Percentiles rank a stretch among this genome's conserved stretches.
phyloP scores from a whole-genome alignment of 164 flowering plant genomes.

The Annona squamosa region DNA sequence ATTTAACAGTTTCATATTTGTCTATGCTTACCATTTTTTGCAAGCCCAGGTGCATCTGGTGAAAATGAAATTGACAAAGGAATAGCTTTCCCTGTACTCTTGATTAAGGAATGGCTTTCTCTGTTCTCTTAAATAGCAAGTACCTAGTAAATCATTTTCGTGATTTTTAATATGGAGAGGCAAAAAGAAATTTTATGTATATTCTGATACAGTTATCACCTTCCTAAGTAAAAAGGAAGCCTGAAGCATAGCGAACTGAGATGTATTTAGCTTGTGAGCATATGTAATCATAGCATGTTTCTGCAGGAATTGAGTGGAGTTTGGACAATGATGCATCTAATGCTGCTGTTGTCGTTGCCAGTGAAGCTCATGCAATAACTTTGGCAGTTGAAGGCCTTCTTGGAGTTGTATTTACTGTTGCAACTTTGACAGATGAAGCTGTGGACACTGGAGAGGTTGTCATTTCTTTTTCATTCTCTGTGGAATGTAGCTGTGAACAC shows the following conservation, averaged over 20 bases:
- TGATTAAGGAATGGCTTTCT: too few species aligned
- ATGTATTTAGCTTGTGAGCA: not conserved
- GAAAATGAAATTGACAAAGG: too few species aligned
- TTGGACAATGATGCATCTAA: conserved; percentile 97
- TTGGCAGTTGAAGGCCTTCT: conserved; percentile 93
- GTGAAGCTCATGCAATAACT: conserved; percentile 99
- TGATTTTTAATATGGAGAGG: too few species aligned
- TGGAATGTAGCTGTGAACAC: not conserved
- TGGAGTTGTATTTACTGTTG: conserved; percentile 95
- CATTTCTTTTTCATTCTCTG: not conserved
- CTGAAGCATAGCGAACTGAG: not conserved
- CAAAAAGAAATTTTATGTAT: not conserved
- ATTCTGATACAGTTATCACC: not conserved
- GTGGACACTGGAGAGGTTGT: conserved; percentile 89
- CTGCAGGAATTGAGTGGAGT: conserved; percentile 93
- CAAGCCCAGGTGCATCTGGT: too few species aligned
- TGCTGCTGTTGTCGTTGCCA: conserved; percentile 94
- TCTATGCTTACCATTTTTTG: too few species aligned
- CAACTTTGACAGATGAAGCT: conserved; percentile 98
- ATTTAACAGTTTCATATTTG: too few species aligned
- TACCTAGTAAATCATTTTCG: too few species aligned
- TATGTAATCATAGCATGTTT: not conserved
- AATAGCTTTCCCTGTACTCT: too few species aligned
- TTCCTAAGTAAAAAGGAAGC: not conserved
- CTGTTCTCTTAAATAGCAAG: too few species aligned